These are phyloP conservation scores for Xylaria sp. DNA, from an alignment of 2,329 filamentous ascomycete genomes.

Conservation along the genomic window DNA sequence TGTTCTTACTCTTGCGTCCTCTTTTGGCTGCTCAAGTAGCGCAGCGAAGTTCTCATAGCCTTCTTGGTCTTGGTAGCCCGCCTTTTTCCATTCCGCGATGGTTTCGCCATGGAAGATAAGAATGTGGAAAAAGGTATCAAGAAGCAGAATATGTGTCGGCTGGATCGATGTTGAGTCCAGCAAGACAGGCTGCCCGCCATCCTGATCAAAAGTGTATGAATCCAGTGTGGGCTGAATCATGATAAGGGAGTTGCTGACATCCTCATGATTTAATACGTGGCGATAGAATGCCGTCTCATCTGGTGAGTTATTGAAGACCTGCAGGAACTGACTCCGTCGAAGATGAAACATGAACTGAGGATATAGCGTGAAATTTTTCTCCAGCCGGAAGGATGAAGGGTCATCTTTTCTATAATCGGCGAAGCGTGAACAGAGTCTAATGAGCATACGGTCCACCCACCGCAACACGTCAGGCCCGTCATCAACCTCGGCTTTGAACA, in stretches of 20 bases:
- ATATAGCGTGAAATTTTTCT: conserved; percentile 99
- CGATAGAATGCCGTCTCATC: conserved; percentile 99
- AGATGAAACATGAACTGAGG: conserved; percentile 99
- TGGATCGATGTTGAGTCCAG: conserved; percentile 97
- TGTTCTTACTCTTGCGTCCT: conserved; percentile 84
- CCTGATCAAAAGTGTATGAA: conserved; percentile 96
- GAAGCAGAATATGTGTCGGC: conserved; percentile 88
- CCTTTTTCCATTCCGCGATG: conserved; percentile 97
- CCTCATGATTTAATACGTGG: conserved; percentile 96
- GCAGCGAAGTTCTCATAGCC: conserved; percentile 96
- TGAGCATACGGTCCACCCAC: conserved; percentile 99
- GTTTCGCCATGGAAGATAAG: conserved; percentile 99
- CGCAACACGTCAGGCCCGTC: conserved; percentile 97
- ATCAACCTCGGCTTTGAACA: conserved; percentile 98
- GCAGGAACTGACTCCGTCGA: conserved; percentile 94
- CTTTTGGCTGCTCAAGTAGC: conserved; percentile 91
- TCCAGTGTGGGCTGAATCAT: conserved; percentile 99
- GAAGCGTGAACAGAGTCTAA: conserved; percentile 93
- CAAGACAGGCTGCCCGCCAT: conserved; percentile 91
- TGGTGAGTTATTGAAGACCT: conserved; percentile 99
- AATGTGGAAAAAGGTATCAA: conserved; percentile 99
- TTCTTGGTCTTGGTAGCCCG: conserved; percentile 96
- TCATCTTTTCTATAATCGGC: conserved; percentile 99
- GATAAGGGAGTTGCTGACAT: conserved; percentile 94
- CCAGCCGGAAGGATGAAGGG: conserved; percentile 92